Base-by-base conservation (phyloP, 2,329 filamentous ascomycete genomes). In the Hypoxylon sp. region DNA sequence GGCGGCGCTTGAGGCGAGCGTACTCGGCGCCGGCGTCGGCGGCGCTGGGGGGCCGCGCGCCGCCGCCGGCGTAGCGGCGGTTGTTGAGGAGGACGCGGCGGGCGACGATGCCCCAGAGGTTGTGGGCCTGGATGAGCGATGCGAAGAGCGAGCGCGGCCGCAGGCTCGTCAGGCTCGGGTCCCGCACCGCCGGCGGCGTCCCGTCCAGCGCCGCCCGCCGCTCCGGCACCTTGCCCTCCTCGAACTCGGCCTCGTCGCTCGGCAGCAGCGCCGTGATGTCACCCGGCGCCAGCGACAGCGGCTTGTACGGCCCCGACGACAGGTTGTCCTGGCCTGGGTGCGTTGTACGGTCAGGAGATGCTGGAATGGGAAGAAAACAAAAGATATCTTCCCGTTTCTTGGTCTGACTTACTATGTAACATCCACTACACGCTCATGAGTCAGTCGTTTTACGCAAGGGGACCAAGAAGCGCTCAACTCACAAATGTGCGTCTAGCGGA, bases 401-500 rank as follows among this genome's bases (percentile, higher is more conserved):
- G 18, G 15, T 45, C 15, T 29, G 35, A 70, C 73, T 62, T 55
- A 74, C 78, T 84, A 65, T 85, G 80, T 27, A 85, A 67, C 81
- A 85, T 84, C 83, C 83, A 85, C 81, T 83, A 48, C 18, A 55
- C 13, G 23, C n/a, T 11, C 6, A 21, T 7, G 41, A 42, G 15
- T 18, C 9, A 15, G 11, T 35, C 5, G 9, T 15, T 46, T 18
- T 23, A 47, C 46, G 9, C 46, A 21, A 17, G 11, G 29, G n/a
- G n/a, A n/a, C n/a, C 11, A n/a, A 45, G 37, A 26, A 21, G 13
- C 11, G n/a, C 10, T 27, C 46, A 20, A 72, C 79, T 67, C 72
- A 83, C 81, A 70, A 85, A 67, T 21, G 83, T 85, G 29, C 83
- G 78, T 20, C 83, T 75, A 17, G 83, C 83, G n/a, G 82, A 84